Conservation (phyloP, 108 stramenopile genomes). For the Cyclostephanos invisitatus region DNA sequence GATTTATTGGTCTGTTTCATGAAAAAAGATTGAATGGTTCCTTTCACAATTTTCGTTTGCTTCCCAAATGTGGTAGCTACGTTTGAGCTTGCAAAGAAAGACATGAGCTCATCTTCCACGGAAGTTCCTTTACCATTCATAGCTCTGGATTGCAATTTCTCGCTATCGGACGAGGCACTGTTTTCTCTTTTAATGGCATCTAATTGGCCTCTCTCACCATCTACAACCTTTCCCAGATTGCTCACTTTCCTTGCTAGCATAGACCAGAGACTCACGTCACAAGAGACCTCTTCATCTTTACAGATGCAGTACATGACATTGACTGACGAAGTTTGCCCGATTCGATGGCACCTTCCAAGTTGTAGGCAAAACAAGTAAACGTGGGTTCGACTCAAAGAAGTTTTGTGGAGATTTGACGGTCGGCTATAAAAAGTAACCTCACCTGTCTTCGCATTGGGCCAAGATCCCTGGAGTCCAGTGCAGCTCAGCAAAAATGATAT, state of each 20-base stretch:
- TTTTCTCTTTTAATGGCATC: slow-evolving; percentile 30
- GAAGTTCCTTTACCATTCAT: slow-evolving; percentile 18
- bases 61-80: neutral
- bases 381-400: too few relatives aligned
- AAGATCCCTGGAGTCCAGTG: slow-evolving; percentile 89
- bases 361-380: neutral
- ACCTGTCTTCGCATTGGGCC: slow-evolving; percentile 92
- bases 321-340: slow-evolving; percentile 80
- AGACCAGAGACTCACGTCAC: slow-evolving; percentile 79
- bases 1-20: slow-evolving; percentile 28
- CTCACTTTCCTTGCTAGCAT: slow-evolving; percentile 75
- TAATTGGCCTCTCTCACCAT: slow-evolving; percentile 57
- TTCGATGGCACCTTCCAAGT: slow-evolving; percentile 72
- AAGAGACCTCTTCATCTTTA: slow-evolving; percentile 54
- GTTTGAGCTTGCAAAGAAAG: slow-evolving; percentile 38
- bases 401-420: too few relatives aligned
- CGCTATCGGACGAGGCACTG: neutral
- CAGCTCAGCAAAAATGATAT: slow-evolving; percentile 79
- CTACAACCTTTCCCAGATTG: slow-evolving; percentile 68
- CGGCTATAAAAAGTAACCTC: neutral
- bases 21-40: slow-evolving; percentile 53
- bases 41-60: slow-evolving; percentile 26
- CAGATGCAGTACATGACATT: slow-evolving; percentile 87
- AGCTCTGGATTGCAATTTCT: neutral
- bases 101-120: slow-evolving; percentile 43